These are phyloP conservation scores for Candida manassasensis DNA, from an alignment of 805 yeast species.

Conservation along the genomic window DNA sequence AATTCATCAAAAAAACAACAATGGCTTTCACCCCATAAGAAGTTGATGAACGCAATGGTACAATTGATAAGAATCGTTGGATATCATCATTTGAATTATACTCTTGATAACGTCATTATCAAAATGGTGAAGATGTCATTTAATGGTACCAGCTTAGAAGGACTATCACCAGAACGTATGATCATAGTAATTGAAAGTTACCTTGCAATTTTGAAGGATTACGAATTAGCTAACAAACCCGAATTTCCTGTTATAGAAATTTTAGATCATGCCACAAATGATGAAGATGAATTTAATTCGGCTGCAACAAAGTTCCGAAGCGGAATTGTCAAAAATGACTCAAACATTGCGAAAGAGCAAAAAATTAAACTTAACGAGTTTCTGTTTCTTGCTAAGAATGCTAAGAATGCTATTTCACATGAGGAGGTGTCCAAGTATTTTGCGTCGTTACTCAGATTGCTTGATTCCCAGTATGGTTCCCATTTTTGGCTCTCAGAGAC, in stretches of 20 bases:
- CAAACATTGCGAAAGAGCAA: not conserved
- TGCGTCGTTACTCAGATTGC: conserved; percentile 48
- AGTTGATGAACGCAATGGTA: conserved; percentile 59
- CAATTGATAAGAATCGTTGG: conserved; percentile 78
- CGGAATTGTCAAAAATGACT: not conserved
- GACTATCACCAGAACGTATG: conserved; percentile 62
- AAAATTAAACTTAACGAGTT: conserved; percentile 22
- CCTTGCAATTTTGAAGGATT: conserved; percentile 63
- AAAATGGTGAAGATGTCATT: conserved; percentile 63
- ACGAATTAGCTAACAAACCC: conserved; percentile 53
- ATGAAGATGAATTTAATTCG: not conserved
- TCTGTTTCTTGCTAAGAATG: conserved; percentile 36
- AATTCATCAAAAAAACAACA: conserved; percentile 52
- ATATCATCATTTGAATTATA: conserved; percentile 69
- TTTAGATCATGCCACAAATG: not conserved
- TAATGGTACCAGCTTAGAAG: conserved; percentile 56
- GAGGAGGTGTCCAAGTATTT: conserved; percentile 66
- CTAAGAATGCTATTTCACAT: conserved; percentile 51
- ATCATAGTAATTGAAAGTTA: conserved; percentile 69
- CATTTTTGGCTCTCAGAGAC: conserved; percentile 27
- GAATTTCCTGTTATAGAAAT: conserved; percentile 53
- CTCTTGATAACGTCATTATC: conserved; percentile 70
- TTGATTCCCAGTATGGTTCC: conserved; percentile 54
- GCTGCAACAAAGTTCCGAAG: not conserved
- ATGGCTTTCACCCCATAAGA: conserved; percentile 68